Percentiles rank a stretch among this genome's conserved stretches.
Conservation (phyloP, 75 land plant genomes). For the Pinus tabuliformis region DNA sequence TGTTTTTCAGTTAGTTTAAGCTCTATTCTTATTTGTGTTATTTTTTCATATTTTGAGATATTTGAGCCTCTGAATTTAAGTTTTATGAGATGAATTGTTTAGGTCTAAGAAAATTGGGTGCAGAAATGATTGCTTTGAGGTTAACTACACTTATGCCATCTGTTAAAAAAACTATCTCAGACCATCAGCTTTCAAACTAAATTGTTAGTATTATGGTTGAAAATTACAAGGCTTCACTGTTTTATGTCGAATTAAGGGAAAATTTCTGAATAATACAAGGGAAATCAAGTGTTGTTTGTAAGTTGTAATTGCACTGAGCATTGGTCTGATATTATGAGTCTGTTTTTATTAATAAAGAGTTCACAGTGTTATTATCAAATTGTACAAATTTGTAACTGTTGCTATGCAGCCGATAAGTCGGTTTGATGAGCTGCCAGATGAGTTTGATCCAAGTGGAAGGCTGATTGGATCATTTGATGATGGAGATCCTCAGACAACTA, state of each 20-base stretch:
- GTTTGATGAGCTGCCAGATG: slow-evolving; percentile 89
- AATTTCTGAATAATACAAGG: slow-evolving; percentile 2
- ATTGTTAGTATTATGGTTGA: not conserved
- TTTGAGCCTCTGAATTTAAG: not conserved
- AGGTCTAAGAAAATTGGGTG: not conserved
- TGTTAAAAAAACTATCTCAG: not conserved
- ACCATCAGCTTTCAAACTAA: not conserved
- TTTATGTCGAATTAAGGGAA: not conserved
- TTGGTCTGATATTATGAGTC: not conserved
- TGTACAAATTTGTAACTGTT: slow-evolving; percentile 3
- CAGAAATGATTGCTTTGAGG: not conserved
- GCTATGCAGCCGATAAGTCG: slow-evolving; percentile 60
- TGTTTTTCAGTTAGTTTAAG: slow-evolving; percentile 7
- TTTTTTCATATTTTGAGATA: not conserved
- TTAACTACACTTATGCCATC: not conserved
- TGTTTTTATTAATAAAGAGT: not conserved
- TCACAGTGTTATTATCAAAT: not conserved
- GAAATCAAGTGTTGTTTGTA: not conserved
- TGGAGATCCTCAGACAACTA: slow-evolving; percentile 98
- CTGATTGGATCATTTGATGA: slow-evolving; percentile 96
- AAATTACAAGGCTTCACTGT: not conserved
- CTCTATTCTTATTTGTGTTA: not conserved
- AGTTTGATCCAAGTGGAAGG: slow-evolving; percentile 75
- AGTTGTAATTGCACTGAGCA: not conserved
- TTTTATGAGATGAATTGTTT: not conserved